Evolutionary conservation across 2,329 filamentous ascomycete species (phyloP), one percentile per base, ranked within the genome.

Genomic region (Colletotrichum noveboracense): DNA sequence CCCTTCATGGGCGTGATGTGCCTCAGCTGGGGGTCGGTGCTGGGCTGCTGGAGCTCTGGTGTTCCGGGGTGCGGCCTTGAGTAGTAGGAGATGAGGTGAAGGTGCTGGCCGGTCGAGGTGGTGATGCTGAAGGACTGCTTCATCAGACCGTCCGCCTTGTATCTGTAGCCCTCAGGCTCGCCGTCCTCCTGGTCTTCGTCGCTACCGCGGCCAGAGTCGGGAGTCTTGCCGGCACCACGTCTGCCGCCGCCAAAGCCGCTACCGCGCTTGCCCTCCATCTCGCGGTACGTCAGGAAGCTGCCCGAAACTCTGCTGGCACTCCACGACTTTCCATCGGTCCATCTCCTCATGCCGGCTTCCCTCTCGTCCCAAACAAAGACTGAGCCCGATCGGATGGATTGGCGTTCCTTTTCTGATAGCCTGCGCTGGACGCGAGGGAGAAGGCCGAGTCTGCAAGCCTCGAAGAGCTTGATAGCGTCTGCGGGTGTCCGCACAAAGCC

Each of bases 111-210:
- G 48, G 90, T 93, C 2, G 94, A 95, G 2, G 97, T 98, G 26
- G 96, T 98, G 86, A 99, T 98, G 87, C 96, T 98, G 89, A 98
- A 99, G 0, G 97, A 98, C 86, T 99, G 97, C 90, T 99, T 99
- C 96, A 98, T 98, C 6, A 99, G 90, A 1, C 97, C 97, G 81
- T 99, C 97, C 12, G 94, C 95, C 89, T 98, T 99, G 87, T 98
- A 98, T 78, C 95, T 90, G 84, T 98, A 98, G 56, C 96, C 96
- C 83, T 98, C 96, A 0, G 95, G 95, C 81, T 97, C 95, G 79
- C 92, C 94, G 70, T 95, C 93, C 78, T 96, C 94, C 65, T 94
- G 95, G 79, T 97, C 94, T 65, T 97, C 96, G 81, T 98, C 95
- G 82, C 94, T 96, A 32, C 91, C 92, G 78, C 93, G 92, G 75